These are phyloP conservation scores for Aspergillus latus DNA, from an alignment of 2,329 filamentous ascomycete genomes.

Conservation along the genomic window DNA sequence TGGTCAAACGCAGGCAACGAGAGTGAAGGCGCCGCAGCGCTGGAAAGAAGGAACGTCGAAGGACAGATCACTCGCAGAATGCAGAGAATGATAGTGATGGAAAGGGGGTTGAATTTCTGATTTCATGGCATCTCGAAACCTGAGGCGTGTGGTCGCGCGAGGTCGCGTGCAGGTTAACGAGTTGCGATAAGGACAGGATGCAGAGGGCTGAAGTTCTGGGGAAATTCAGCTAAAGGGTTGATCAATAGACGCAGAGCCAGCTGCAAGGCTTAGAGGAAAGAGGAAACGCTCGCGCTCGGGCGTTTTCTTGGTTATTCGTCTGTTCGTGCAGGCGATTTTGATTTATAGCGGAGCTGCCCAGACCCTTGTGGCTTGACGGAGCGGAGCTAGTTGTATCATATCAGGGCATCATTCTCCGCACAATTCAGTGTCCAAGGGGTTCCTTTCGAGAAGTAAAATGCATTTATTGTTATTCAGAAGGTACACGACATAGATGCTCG, in stretches of 20 bases:
- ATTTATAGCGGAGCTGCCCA: conserved; percentile 1
- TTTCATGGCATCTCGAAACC: conserved; percentile 4
- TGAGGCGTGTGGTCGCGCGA: neutral
- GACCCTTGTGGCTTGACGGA: conserved; percentile 6
- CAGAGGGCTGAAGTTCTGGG: neutral
- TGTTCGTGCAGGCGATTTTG: conserved; percentile 1
- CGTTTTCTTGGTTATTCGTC: neutral
- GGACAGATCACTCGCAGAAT: neutral
- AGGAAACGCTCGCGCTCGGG: neutral
- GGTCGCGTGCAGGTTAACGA: conserved; percentile 9
- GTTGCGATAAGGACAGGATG: neutral
- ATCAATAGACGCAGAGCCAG: neutral
- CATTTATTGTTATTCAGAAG: no score
- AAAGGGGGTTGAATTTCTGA: neutral
- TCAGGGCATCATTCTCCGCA: neutral
- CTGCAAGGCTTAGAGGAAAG: neutral
- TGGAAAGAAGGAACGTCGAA: neutral
- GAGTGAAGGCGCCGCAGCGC: conserved; percentile 1
- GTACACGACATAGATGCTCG: no score
- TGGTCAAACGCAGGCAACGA: conserved; percentile 2
- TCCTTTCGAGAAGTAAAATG: neutral
- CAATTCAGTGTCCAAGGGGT: neutral
- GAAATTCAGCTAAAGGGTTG: neutral
- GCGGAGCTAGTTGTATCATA: conserved; percentile 6
- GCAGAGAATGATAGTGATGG: neutral